These are phyloP conservation scores for Capsicum chinense DNA, from an alignment of 257 asterid genomes.

Conservation along the genomic window DNA sequence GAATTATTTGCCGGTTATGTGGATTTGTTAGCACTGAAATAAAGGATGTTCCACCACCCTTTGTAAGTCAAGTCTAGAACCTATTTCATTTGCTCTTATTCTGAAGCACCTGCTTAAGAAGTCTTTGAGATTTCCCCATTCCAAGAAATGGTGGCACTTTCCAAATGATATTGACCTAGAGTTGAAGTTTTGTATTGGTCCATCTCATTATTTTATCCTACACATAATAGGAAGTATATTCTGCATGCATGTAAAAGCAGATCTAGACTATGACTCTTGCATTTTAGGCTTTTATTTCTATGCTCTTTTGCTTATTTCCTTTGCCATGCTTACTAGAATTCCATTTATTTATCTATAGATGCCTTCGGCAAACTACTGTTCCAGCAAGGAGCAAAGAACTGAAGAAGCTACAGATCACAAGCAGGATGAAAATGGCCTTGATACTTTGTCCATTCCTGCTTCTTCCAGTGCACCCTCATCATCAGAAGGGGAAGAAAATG, in stretches of 20 bases:
- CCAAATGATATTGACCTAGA: neutral
- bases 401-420: constrained; percentile 56
- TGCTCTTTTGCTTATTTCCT: neutral
- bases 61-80: constrained; percentile 57
- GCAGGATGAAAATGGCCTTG: constrained; percentile 47
- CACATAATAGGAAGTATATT: neutral
- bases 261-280: neutral
- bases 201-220: constrained; percentile 15
- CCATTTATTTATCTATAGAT: constrained; percentile 44
- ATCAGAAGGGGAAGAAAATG: constrained; percentile 63
- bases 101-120: constrained; percentile 14
- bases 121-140: constrained; percentile 5
- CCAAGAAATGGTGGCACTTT: neutral
- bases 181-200: neutral
- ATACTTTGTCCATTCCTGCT: constrained; percentile 57
- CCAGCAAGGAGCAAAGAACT: constrained; percentile 61
- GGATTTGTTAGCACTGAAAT: constrained; percentile 80
- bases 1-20: constrained; percentile 76
- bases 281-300: constrained; percentile 21
- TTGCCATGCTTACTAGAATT: neutral
- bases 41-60: constrained; percentile 82
- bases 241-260: constrained; percentile 17
- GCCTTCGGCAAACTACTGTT: constrained; percentile 39
- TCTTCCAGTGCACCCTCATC: constrained; percentile 54
- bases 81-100: neutral